Base-by-base conservation (phyloP, 768 basidiomycete species). In the Amanita exitialis region DNA sequence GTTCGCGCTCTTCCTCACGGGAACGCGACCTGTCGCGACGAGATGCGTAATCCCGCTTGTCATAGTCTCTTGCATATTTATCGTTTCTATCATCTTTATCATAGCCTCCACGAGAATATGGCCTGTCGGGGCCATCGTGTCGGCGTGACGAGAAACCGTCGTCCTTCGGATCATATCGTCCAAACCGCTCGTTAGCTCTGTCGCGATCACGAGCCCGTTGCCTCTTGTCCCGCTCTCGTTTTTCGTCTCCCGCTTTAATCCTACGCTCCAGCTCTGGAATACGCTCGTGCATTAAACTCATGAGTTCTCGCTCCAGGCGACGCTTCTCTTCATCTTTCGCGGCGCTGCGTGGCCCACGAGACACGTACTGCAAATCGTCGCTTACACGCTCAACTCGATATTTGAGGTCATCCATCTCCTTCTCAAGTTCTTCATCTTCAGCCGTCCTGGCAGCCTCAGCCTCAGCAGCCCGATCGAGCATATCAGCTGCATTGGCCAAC, bases 391-490 rank as follows among this genome's bases (percentile, higher is more conserved):
- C 80, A 42, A 96, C 90, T 25, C 86, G 79, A 60, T 90, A 90
- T 39, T 79, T 80, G 43, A 99, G 69, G 56, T 94, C 90, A 6
- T 84, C 79, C 69, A 96, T 76, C 66, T 98, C 96, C 41, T 84
- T 77, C 49, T 94, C 90, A n/a, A 99, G 73, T 45, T 76, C 86
- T 51, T 96, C 93, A 59, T 97, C 93, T 54, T 95, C 93, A 2
- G 72, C 79, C 0, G 85, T 82, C 38, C 78, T 70, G 2, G 69
- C 58, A 0, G 78, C 78, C 48, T 79, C 80, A 16, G 74, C 80
- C n/a, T 82, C 81, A 0, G 82, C 72, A 3, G 76, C 74, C 21
- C 78, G 77, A 56, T 97, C 92, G 3, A 97, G 75, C 77, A 85
- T 78, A 47, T 80, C 76, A 8, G 88, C 84, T 0, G 92, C 85